Evolutionary conservation across 2,329 filamentous ascomycete species (phyloP), one percentile per base, ranked within the genome.

Genomic region (Westerdykella sp.): DNA sequence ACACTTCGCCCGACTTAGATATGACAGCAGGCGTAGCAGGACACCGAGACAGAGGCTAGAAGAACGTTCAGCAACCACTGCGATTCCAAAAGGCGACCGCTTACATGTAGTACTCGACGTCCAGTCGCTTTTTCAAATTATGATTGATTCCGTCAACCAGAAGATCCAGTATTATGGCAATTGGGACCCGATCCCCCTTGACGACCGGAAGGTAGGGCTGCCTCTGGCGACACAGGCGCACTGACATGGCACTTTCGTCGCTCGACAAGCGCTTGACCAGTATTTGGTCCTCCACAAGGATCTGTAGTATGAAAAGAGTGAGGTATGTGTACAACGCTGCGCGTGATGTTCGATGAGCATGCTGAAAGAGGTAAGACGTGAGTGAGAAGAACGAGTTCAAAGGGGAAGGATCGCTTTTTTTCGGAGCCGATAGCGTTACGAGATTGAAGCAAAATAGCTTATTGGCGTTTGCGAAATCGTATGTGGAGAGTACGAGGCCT

Each of bases 381-480:
- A 95, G 74, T 0, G 91, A 97, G 22, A 97, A 72, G 60, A 91
- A 94, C 54, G 80, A 83, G 37, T 84, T 81, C 49, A 98, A 83
- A 0, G 90, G 85, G 1, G 83, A 78, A 56, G 91, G 83, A 37
- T 79, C 74, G 34, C 75, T 79, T 54, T 83, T 83, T 39, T 67
- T 69, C 21, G 82, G 80, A 1, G 81, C 68, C 5, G 77, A 60
- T 18, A 81, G 62, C 2, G 80, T 83, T 40, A 95, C 80, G 35
- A 98, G 70, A 55, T 85, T 90, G 63, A 87, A 85, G 65, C 87
- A 91, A 67, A 98, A 97, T 7, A 96, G 75, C 68, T 96, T 97
- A 72, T 97, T 98, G 28, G 90, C 85, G 60, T 95, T 85, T 3
- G 83, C 82, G 63, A 97, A 97, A 64, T 97, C 93, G 63, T 97